Evolutionary conservation across 108 stramenopile species (phyloP).

Genomic region (Cyclostephanos tholiformis): DNA sequence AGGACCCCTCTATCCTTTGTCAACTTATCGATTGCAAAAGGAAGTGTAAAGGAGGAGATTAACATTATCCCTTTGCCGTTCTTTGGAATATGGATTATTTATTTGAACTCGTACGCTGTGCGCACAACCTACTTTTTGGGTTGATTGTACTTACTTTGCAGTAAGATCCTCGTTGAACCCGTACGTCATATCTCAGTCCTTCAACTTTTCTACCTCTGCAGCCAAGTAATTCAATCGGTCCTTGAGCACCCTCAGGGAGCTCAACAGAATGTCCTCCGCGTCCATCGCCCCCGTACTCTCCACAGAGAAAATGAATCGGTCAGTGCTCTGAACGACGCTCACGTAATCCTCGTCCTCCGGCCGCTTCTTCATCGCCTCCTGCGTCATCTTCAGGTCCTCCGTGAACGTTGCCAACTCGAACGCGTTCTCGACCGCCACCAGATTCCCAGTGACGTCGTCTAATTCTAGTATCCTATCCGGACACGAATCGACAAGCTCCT

Average conservation of each 20-base stretch:
- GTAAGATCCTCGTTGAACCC: not conserved
- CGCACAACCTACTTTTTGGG: not conserved
- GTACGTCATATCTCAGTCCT: constrained; percentile 49
- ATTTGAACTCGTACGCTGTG: not conserved
- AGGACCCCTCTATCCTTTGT: constrained; percentile 20
- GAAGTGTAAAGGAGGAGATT: too few relatives aligned
- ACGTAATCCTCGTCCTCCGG: constrained; percentile 90
- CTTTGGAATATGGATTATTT: not conserved
- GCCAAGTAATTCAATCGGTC: constrained; percentile 80
- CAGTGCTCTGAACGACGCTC: constrained; percentile 62
- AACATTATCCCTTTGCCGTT: too few relatives aligned
- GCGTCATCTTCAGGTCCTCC: constrained; percentile 74
- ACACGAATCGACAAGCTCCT: constrained; percentile 87
- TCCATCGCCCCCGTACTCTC: constrained; percentile 90
- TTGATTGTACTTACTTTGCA: not conserved
- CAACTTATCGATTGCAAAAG: not conserved
- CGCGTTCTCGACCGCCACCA: constrained; percentile 75
- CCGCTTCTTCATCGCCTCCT: constrained; percentile 77
- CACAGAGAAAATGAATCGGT: constrained; percentile 85
- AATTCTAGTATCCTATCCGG: constrained; percentile 85
- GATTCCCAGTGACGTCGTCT: constrained; percentile 69
- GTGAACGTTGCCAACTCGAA: constrained; percentile 86
- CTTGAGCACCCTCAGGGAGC: constrained; percentile 75
- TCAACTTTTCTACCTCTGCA: constrained; percentile 84
- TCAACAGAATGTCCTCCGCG: constrained; percentile 83